Conservation (phyloP, 164 flowering plant species). For the Annona squamosa region DNA sequence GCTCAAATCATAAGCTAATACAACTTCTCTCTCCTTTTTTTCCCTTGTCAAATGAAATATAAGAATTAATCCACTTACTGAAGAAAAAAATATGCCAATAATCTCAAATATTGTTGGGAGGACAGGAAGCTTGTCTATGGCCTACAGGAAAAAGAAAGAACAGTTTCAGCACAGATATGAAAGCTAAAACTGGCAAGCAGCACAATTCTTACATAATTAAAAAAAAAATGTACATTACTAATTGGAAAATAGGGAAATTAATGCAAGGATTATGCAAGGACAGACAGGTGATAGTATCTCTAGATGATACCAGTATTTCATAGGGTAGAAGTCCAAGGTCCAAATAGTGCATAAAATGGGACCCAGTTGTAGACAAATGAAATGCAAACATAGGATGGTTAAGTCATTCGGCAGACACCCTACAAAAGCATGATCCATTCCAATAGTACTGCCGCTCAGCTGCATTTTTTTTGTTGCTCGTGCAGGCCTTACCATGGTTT, state of each 20-base stretch:
- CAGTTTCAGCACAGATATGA: neutral
- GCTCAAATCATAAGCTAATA: neutral
- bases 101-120: constrained; percentile 61
- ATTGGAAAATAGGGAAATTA: neutral
- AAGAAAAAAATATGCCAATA: constrained; percentile 65
- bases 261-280: neutral
- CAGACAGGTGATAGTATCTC: neutral
- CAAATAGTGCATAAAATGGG: neutral
- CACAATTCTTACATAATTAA: neutral
- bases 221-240: neutral
- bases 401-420: neutral
- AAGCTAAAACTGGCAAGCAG: neutral
- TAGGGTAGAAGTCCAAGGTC: neutral
- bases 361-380: neutral
- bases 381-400: neutral
- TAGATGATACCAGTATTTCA: neutral
- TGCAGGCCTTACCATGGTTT: neutral
- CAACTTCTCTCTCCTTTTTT: neutral
- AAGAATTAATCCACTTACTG: constrained; percentile 40
- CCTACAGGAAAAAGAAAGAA: constrained; percentile 25
- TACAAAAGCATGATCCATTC: neutral
- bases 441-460: neutral
- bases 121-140: constrained; percentile 78
- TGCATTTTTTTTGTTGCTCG: neutral
- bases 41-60: neutral